Conservation (phyloP, 1,284 basidiomycete genomes). For the Thelephora terrestris region DNA sequence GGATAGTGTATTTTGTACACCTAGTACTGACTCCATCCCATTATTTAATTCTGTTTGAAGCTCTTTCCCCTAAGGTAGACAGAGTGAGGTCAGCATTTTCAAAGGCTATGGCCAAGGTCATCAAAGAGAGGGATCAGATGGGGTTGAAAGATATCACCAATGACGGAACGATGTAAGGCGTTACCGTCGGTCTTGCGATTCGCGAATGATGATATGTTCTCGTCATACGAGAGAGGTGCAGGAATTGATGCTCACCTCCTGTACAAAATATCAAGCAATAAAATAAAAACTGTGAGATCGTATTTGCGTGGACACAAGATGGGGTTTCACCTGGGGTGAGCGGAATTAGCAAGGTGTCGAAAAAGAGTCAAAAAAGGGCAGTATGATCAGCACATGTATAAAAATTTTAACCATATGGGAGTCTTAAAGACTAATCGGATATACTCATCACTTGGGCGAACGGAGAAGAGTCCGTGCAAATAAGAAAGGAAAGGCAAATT, state of each 20-base stretch:
- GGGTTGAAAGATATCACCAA: constrained; percentile 57
- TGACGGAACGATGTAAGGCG: constrained; percentile 47
- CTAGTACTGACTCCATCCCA: constrained; percentile 64
- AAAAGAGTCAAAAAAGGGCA: constrained; percentile 2
- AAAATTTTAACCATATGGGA: constrained; percentile 46
- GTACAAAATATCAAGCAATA: constrained; percentile 21
- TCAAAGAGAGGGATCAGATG: constrained; percentile 37
- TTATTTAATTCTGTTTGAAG: constrained; percentile 58
- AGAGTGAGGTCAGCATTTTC: constrained; percentile 12
- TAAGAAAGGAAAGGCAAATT: constrained; percentile 8
- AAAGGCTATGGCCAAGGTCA: constrained; percentile 4
- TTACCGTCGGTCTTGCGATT: constrained; percentile 42
- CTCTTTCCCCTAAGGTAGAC: constrained; percentile 33
- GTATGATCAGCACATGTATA: constrained; percentile 33
- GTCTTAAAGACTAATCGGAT: constrained; percentile 89
- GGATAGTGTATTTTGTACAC: constrained; percentile 20
- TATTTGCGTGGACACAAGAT: constrained; percentile 14
- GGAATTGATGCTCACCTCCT: constrained; percentile 20
- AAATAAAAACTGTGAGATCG: constrained; percentile 4
- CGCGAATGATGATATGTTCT: constrained; percentile 55
- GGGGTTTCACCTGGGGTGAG: background rate
- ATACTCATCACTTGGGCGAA: constrained; percentile 43
- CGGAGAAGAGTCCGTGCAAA: constrained; percentile 8
- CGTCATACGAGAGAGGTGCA: constrained; percentile 27
- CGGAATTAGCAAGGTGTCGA: constrained; percentile 17